Percentiles rank a stretch among this genome's conserved stretches.
phyloP scores from a whole-genome alignment of 192 early-diverging fungal genomes.

The Backusella circina region DNA sequence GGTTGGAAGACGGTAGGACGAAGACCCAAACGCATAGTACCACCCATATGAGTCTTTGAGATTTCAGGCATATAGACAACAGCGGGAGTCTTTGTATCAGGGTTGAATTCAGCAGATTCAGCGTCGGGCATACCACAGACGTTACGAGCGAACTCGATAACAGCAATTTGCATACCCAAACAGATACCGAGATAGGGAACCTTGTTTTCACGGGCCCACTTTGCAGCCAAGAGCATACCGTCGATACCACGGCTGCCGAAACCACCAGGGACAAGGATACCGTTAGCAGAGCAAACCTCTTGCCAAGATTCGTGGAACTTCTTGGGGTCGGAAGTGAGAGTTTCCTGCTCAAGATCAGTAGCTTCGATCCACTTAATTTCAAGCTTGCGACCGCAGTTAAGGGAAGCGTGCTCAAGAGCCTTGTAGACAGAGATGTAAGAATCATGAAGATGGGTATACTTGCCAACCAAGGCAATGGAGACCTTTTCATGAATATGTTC shows the following conservation, averaged over 20 bases:
- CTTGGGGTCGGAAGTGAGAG: constrained; percentile 73
- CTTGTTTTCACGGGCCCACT: constrained; percentile 96
- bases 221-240: constrained; percentile 90
- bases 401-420: constrained; percentile 89
- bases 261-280: constrained; percentile 96
- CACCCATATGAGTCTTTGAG: constrained; percentile 85
- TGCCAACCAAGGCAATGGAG: constrained; percentile 91
- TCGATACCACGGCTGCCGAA: constrained; percentile 96
- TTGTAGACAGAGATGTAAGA: constrained; percentile 98
- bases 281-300: constrained; percentile 78
- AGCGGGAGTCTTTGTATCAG: constrained; percentile 64
- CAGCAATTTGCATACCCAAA: constrained; percentile 94
- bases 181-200: constrained; percentile 98
- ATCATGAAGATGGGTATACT: constrained; percentile 95
- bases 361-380: constrained; percentile 93
- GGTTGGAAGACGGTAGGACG: constrained; percentile 77
- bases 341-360: constrained; percentile 77
- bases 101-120: constrained; percentile 82
- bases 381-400: constrained; percentile 84
- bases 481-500: constrained; percentile 78
- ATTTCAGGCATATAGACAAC: constrained; percentile 99
- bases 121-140: constrained; percentile 80
- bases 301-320: constrained; percentile 97
- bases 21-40: constrained; percentile 93
- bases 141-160: constrained; percentile 95